These are phyloP conservation scores for Nemania serpens DNA, from an alignment of 2,329 filamentous ascomycete genomes.

Conservation along the genomic window DNA sequence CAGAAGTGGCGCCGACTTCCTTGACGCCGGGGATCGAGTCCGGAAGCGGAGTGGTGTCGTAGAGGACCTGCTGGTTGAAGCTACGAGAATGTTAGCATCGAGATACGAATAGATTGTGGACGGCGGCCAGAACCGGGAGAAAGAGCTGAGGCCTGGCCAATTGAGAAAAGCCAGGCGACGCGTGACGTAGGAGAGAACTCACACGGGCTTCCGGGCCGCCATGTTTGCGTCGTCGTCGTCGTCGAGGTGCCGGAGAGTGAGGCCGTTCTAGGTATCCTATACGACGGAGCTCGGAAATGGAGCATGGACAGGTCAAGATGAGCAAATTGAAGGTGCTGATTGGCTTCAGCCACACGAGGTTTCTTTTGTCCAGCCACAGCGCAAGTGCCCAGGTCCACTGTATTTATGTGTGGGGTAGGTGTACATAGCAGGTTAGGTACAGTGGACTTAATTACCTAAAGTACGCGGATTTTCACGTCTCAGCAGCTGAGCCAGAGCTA, in stretches of 20 bases:
- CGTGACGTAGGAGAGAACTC: slow-evolving; percentile 35
- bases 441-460: too few relatives aligned
- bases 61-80: slow-evolving; percentile 91
- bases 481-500: not conserved
- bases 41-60: slow-evolving; percentile 95
- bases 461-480: too few relatives aligned
- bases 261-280: slow-evolving; percentile 18
- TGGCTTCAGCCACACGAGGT: slow-evolving; percentile 38
- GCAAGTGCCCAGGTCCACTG: too few relatives aligned
- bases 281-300: slow-evolving; percentile 36
- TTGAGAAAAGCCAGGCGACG: slow-evolving; percentile 9
- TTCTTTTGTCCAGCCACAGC: slow-evolving; percentile 11
- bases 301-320: slow-evolving; percentile 32
- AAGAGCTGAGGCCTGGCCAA: slow-evolving; percentile 17
- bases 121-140: too few relatives aligned
- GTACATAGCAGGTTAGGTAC: too few relatives aligned
- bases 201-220: slow-evolving; percentile 65
- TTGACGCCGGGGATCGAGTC: slow-evolving; percentile 88
- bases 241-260: slow-evolving; percentile 19
- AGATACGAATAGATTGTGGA: not conserved
- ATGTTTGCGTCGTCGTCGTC: slow-evolving; percentile 50
- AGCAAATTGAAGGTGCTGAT: slow-evolving; percentile 42
- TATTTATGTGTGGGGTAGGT: too few relatives aligned
- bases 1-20: slow-evolving; percentile 91
- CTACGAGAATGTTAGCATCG: slow-evolving; percentile 52